These are phyloP conservation scores for Kappamyces sp. DNA, from an alignment of 192 early-diverging fungal genomes.

Conservation along the genomic window DNA sequence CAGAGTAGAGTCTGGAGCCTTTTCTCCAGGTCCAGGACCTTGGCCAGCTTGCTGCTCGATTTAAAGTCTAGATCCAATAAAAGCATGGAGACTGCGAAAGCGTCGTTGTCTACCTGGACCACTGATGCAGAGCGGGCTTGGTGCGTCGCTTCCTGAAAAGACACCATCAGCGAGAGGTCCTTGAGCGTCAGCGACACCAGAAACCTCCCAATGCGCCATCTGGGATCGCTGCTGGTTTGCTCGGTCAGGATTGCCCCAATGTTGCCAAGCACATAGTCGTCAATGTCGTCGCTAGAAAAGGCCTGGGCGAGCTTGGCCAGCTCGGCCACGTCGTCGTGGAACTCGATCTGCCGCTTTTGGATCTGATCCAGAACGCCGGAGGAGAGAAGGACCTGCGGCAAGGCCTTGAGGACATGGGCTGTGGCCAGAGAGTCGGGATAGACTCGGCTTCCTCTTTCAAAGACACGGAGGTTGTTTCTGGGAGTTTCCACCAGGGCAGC, in stretches of 20 bases:
- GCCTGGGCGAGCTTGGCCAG: background rate
- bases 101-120: no score
- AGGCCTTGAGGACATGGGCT: background rate
- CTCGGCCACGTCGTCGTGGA: background rate
- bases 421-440: background rate
- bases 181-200: slow-evolving; percentile 1
- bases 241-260: background rate
- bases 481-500: background rate
- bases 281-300: no score
- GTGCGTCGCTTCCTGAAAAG: background rate
- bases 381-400: background rate
- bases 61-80: background rate
- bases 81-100: no score
- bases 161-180: background rate
- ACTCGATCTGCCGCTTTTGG: background rate
- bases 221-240: background rate
- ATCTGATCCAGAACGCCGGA: background rate
- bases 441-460: background rate
- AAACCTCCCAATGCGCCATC: background rate
- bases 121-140: background rate
- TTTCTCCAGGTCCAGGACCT: background rate
- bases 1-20: background rate
- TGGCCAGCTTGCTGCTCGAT: background rate
- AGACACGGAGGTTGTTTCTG: slow-evolving; percentile 1
- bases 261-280: background rate